Base-by-base conservation (phyloP, 805 yeast species). In the Teunomyces aglyptinius region DNA sequence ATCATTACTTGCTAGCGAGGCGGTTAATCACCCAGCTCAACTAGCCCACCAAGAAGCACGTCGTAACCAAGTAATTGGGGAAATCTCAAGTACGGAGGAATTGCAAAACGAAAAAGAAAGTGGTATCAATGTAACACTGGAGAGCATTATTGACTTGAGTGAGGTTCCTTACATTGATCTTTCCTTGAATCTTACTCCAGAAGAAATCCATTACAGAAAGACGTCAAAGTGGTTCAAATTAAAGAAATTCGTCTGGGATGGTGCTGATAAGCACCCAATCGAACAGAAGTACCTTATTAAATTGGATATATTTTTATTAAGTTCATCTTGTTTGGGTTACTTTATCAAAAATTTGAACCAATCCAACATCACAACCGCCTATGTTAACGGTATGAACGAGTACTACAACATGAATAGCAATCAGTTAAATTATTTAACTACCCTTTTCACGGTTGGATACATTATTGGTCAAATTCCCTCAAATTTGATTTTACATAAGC, bases 381-480 rank as follows among this genome's bases (percentile, higher is more conserved):
- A 73, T 53, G 67, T 75, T 33, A 74, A 72, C 49, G 80, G 80
- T 8, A 63, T 73, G 80, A 62, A 67, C 45, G 78, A 75, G 51
- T 60, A 68, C 53, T 72, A 67, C 48, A 47, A 56, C 19, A 70
- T 76, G 73, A 51, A 57, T 33, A 68, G 63, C 13, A 71, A 70
- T 45, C 76, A 78, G 48, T 73, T 70, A 51, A 77, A 78, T 54
- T 68, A 70, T 47, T 51, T 76, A 57, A 57, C 60, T 2, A 68
- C 81, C 0, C 50, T 69, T 22, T 77, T 74, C 73, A 71, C 81
- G 0, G 75, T 74, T 15, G 83, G 83, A 13, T 78, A 78, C 47
- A 71, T 77, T 40, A 51, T 79, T 31, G 81, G 80, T 29, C 80
- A 75, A 49, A 65, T 78, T 24, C 83, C 83, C 7, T 68, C 80